Evolutionary conservation across 495 filamentous ascomycete genomes (phyloP).

Genomic region (Penicillium parvum): DNA sequence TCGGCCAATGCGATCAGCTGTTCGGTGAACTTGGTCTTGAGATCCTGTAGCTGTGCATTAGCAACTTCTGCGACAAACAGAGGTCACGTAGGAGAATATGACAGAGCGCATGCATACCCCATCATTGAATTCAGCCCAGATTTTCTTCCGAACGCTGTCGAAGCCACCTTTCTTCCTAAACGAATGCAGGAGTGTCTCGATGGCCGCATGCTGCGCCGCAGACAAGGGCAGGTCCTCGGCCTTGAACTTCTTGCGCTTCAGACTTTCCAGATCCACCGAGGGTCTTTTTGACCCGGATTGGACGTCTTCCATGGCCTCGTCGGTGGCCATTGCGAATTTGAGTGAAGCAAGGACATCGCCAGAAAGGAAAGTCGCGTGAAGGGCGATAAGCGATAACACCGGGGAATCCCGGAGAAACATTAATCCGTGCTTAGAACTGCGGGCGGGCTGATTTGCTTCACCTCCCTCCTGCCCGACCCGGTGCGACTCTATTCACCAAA

Average conservation of each 20-base stretch:
- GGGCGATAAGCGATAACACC: constrained; percentile 28
- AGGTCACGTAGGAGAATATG: constrained; percentile 1
- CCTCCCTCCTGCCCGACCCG: constrained; percentile 29
- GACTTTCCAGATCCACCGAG: constrained; percentile 31
- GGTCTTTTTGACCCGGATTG: constrained; percentile 24
- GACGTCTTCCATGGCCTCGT: constrained; percentile 34
- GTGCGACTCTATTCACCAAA: constrained; percentile 21
- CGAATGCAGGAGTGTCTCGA: constrained; percentile 71
- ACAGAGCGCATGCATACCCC: constrained; percentile 53
- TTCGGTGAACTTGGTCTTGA: constrained; percentile 61
- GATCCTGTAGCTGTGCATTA: constrained; percentile 51
- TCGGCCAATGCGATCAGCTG: constrained; percentile 68
- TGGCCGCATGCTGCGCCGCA: constrained; percentile 63
- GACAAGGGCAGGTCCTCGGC: constrained; percentile 76
- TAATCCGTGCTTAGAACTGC: constrained; percentile 40
- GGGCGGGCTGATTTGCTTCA: constrained; percentile 40
- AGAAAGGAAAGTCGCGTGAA: constrained; percentile 18
- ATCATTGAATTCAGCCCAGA: constrained; percentile 75
- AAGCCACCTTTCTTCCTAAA: constrained; percentile 93
- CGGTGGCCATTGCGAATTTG: constrained; percentile 41
- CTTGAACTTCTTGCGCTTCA: constrained; percentile 68
- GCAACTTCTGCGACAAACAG: constrained; percentile 6
- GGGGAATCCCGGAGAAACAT: constrained; percentile 14
- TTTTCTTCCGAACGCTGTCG: constrained; percentile 73
- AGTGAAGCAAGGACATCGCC: constrained; percentile 1